phyloP scores from a whole-genome alignment of 345 rosid genomes.

The Trapa incisa region DNA sequence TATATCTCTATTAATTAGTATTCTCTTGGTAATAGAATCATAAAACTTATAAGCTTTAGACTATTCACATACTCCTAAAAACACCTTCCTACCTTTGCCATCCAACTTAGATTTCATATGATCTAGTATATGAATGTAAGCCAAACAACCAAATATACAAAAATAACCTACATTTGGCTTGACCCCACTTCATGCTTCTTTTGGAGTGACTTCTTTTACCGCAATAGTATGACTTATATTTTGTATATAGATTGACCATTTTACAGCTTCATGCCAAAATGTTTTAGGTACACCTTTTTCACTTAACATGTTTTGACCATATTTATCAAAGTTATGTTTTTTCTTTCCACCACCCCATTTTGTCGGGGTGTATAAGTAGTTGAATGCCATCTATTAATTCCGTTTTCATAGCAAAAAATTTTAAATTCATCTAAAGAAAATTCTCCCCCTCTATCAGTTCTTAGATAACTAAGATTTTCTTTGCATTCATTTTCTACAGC shows the following conservation, averaged over 20 bases:
- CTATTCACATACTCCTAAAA: not conserved
- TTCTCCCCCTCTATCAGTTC: not conserved
- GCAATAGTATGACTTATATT: not conserved
- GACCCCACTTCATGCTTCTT: not conserved
- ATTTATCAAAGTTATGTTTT: not conserved
- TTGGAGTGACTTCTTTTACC: not conserved
- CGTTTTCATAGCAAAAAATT: not conserved
- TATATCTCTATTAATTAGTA: not conserved
- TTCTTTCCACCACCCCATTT: not conserved
- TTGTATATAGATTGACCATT: not conserved
- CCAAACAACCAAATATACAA: not conserved
- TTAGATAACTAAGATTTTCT: not conserved
- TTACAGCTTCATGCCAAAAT: not conserved
- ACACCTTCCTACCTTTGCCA: not conserved
- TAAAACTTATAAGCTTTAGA: not conserved
- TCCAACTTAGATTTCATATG: not conserved
- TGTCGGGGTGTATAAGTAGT: not conserved
- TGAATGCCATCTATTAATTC: not conserved
- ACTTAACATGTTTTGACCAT: not conserved
- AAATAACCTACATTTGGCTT: not conserved
- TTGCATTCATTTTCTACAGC: not conserved
- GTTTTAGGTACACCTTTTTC: not conserved
- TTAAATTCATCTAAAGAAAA: not conserved
- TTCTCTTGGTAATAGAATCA: not conserved
- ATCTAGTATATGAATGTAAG: not conserved